Conservation (phyloP, 2,329 filamentous ascomycete species). For the Fusarium marasasianum region DNA sequence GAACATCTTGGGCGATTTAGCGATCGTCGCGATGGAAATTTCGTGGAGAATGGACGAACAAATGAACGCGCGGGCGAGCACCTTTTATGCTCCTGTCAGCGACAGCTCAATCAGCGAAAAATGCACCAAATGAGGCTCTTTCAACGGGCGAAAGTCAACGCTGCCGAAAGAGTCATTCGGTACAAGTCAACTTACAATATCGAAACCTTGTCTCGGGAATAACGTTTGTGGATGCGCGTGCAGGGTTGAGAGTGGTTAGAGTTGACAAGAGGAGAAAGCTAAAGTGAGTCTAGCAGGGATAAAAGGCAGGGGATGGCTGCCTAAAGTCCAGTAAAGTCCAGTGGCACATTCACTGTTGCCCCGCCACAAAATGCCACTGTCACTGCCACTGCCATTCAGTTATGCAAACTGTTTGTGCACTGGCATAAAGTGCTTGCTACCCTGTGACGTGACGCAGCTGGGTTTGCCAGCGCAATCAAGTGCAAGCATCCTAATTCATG, state of each 20-base stretch:
- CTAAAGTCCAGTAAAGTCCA: neutral
- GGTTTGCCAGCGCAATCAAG: neutral
- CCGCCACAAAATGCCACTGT: neutral
- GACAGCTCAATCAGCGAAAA: accelerated
- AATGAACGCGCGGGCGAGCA: accelerated
- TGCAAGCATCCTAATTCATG: neutral
- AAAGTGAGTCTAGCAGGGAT: neutral
- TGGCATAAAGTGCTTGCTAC: neutral
- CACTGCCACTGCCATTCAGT: neutral
- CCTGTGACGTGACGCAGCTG: neutral
- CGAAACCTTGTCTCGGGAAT: neutral
- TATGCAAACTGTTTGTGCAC: accelerated
- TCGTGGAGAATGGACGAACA: neutral
- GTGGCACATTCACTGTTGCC: neutral
- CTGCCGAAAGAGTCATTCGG: neutral
- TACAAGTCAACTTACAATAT: neutral
- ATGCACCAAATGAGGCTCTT: neutral
- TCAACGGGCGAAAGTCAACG: neutral
- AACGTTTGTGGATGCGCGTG: neutral
- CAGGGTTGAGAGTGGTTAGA: neutral
- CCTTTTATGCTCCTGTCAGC: neutral
- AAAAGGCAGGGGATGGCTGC: neutral
- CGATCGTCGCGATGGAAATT: neutral
- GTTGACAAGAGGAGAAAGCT: neutral
- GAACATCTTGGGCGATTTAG: neutral